Evolutionary conservation across 1,284 basidiomycete species (phyloP).

Genomic region (Cryptococcus sp.): DNA sequence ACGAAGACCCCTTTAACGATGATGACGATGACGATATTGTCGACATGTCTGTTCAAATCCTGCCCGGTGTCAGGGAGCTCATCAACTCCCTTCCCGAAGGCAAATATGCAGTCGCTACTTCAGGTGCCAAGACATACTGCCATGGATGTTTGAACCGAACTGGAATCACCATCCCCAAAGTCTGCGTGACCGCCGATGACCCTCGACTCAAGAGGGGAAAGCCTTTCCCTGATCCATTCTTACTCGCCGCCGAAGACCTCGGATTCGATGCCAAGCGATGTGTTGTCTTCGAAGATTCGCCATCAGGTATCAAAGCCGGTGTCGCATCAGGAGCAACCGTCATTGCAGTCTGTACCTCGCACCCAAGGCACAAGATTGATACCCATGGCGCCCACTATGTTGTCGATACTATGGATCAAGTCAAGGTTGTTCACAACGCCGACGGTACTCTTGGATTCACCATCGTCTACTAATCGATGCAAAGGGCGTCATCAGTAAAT

Average conservation of each 20-base stretch:
- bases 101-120: slow-evolving; percentile 69
- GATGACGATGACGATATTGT: slow-evolving; percentile 54
- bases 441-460: slow-evolving; percentile 34
- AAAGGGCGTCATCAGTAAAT: background rate
- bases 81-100: slow-evolving; percentile 65
- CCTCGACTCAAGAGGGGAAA: slow-evolving; percentile 52
- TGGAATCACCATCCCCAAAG: slow-evolving; percentile 60
- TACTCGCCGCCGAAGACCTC: slow-evolving; percentile 67
- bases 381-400: slow-evolving; percentile 65
- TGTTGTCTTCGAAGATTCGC: slow-evolving; percentile 73
- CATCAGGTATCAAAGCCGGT: slow-evolving; percentile 67
- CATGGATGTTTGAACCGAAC: slow-evolving; percentile 21
- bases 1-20: slow-evolving; percentile 51
- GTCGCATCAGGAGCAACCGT: slow-evolving; percentile 68
- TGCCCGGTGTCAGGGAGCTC: slow-evolving; percentile 66
- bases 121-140: slow-evolving; percentile 65
- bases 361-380: slow-evolving; percentile 55
- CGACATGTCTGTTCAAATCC: slow-evolving; percentile 65
- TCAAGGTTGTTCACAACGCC: slow-evolving; percentile 48
- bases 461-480: slow-evolving; percentile 17
- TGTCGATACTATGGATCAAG: slow-evolving; percentile 60
- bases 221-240: slow-evolving; percentile 68
- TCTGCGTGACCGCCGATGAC: slow-evolving; percentile 76
- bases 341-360: slow-evolving; percentile 65
- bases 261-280: slow-evolving; percentile 53